Evolutionary conservation across 768 basidiomycete species (phyloP).

Genomic region (Podaxis pistillaris): DNA sequence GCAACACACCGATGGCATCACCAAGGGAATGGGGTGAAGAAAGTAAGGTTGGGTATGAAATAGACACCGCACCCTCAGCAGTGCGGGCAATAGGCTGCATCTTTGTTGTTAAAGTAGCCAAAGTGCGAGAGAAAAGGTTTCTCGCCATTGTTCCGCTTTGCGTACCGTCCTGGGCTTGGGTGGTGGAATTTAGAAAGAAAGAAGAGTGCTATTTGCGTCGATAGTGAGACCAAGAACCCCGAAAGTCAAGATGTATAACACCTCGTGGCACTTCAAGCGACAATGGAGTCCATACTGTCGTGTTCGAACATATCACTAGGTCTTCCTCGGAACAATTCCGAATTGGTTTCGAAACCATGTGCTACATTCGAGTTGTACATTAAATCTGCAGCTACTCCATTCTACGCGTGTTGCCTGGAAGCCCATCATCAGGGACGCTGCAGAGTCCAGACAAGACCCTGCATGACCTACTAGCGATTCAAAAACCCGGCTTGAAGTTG

Average conservation of each 20-base stretch:
- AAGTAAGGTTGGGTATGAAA: conserved; percentile 28
- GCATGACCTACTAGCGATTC: not conserved
- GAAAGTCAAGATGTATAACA: not conserved
- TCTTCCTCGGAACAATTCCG: not conserved
- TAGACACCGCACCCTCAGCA: conserved; percentile 27
- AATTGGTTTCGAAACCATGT: not conserved
- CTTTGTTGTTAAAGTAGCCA: conserved; percentile 12
- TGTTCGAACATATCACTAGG: no score
- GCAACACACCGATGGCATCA: conserved; percentile 55
- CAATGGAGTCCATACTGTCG: not conserved
- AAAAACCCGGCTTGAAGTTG: not conserved
- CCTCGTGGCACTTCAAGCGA: not conserved
- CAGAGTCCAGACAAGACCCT: not conserved
- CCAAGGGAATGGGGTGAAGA: conserved; percentile 25
- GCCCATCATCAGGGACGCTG: not conserved
- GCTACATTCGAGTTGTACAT: not conserved
- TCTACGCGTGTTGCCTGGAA: not conserved
- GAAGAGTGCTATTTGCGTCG: not conserved
- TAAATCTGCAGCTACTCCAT: not conserved
- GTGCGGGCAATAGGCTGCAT: conserved; percentile 18
- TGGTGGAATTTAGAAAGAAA: not conserved
- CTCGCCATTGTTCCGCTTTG: conserved; percentile 1
- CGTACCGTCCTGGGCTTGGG: not conserved
- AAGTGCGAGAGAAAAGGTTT: conserved; percentile 8
- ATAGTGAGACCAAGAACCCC: not conserved